These are phyloP conservation scores for Exophiala mesophila DNA, from an alignment of 2,329 filamentous ascomycete species.

Conservation along the genomic window DNA sequence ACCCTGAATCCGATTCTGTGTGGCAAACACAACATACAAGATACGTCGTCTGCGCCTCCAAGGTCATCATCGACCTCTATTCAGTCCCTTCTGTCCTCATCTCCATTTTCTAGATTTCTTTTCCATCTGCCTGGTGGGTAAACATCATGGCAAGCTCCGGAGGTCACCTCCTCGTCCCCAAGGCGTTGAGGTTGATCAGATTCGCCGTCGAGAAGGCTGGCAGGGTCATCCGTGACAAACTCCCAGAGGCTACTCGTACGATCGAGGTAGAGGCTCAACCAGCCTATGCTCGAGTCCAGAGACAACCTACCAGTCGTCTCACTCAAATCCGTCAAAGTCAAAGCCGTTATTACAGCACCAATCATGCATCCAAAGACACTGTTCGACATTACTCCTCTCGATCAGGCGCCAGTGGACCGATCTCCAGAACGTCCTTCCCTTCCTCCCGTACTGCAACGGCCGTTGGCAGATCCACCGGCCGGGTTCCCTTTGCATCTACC, in stretches of 20 bases:
- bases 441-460: constrained; percentile 53
- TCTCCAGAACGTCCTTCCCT: constrained; percentile 50
- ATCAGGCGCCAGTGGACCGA: constrained; percentile 38
- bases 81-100: constrained; percentile 2
- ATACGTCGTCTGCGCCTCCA: not conserved
- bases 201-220: constrained; percentile 46
- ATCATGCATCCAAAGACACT: constrained; percentile 37
- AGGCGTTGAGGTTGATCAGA: constrained; percentile 44
- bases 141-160: constrained; percentile 43
- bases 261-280: constrained; percentile 44
- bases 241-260: constrained; percentile 34
- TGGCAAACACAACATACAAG: not conserved
- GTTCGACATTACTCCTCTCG: constrained; percentile 50
- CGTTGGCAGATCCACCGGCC: constrained; percentile 61
- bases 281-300: constrained; percentile 51
- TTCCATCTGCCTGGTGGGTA: constrained; percentile 21
- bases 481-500: constrained; percentile 80
- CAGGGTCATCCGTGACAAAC: constrained; percentile 38
- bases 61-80: not conserved
- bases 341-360: constrained; percentile 60
- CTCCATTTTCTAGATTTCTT: constrained; percentile 39
- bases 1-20: too few species aligned
- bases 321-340: constrained; percentile 61
- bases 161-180: constrained; percentile 47
- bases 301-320: constrained; percentile 57